Evolutionary conservation across 2,329 filamentous ascomycete species (phyloP), one percentile per base, ranked within the genome.

Genomic region (Botrytis hyacinthi): DNA sequence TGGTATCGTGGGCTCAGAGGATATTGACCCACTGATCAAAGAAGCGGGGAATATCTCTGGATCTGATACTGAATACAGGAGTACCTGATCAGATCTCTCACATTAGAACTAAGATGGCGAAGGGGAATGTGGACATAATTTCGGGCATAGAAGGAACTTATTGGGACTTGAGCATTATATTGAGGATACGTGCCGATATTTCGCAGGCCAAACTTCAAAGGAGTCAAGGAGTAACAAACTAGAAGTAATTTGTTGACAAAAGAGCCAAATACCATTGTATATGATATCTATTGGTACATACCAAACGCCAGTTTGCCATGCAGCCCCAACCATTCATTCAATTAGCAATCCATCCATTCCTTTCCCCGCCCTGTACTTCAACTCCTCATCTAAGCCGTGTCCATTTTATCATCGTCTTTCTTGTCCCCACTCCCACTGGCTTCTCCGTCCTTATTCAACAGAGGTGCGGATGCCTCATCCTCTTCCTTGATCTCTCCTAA

Each of bases 311-410:
- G 71, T 75, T 75, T 70, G 76, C 78, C 79, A 80, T 81, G 78
- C 79, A 77, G 75, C 72, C 70, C 67, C 37, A 74, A 70, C 68
- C 46, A 63, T 61, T 71, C 73, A 40, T 75, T 76, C 87, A 95
- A 83, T 93, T 93, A 76, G 92, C 97, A 83, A 97, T 94, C 95
- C 97, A 97, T 88, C 92, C 94, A 83, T 96, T 93, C 68, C 86
- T 86, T 79, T 86, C 85, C 72, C 87, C 87, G 75, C 86, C 84
- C 76, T 86, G 85, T 80, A 84, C 84, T 83, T 74, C 84, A 72
- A 51, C 57, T 5, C 69, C 48, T 72, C 71, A 35, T 75, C 76
- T 87, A 95, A 83, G 93, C 94, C 75, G 92, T 97, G 83, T 97
- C 94, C 94, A 97, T 97, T 88, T 92, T 95, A 65, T 86, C 86